Conservation (phyloP, 257 asterid genomes). For the Henckelia pumila region DNA sequence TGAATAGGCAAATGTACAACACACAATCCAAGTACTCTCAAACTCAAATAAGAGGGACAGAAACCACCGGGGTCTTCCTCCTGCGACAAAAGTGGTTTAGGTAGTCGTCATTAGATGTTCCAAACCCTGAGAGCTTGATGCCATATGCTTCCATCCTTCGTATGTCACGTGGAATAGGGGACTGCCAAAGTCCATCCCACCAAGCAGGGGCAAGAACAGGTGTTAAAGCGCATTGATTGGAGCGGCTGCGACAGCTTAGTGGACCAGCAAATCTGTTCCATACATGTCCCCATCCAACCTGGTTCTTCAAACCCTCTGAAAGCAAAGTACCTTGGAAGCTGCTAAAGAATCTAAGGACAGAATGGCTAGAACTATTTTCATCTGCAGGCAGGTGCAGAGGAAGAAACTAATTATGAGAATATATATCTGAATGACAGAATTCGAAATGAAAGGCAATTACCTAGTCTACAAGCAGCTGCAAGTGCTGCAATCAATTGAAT, state of each 20-base stretch:
- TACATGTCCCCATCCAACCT: constrained; percentile 93
- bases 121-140: constrained; percentile 61
- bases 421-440: background rate
- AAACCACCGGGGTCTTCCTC: constrained; percentile 35
- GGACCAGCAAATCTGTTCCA: constrained; percentile 96
- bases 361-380: constrained; percentile 35
- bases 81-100: constrained; percentile 48
- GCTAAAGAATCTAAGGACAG: constrained; percentile 63
- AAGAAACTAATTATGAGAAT: constrained; percentile 6
- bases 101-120: constrained; percentile 51
- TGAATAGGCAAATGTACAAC: constrained; percentile 24
- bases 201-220: constrained; percentile 91
- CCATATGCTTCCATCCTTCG: constrained; percentile 80
- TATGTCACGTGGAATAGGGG: constrained; percentile 78
- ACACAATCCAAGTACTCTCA: constrained; percentile 14
- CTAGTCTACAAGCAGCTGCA: constrained; percentile 79
- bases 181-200: constrained; percentile 99
- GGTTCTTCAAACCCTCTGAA: constrained; percentile 66
- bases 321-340: constrained; percentile 83
- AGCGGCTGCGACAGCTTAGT: constrained; percentile 63
- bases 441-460: constrained; percentile 36
- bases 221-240: constrained; percentile 77
- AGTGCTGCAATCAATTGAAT: constrained; percentile 88
- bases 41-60: constrained; percentile 44
- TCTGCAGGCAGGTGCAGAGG: constrained; percentile 36